Evolutionary conservation across 1,139 yeast species (phyloP).

Genomic region (Blastobotrys ciferrii): DNA sequence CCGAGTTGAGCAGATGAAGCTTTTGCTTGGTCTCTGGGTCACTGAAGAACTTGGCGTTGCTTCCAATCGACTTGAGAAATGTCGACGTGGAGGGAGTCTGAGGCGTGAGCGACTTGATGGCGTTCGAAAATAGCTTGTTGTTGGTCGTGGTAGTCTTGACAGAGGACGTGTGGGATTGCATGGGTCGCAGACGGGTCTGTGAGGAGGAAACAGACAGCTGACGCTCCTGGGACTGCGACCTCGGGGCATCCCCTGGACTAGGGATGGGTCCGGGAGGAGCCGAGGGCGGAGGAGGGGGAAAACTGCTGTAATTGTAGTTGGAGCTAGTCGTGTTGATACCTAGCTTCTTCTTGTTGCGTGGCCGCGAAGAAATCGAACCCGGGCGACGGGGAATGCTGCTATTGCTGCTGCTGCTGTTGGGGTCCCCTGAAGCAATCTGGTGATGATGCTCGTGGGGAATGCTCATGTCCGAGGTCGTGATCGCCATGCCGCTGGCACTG

Average conservation of each 20-base stretch:
- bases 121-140: conserved; percentile 5
- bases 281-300: conserved; percentile 3
- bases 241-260: conserved; percentile 4
- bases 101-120: conserved; percentile 7
- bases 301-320: conserved; percentile 5
- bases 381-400: background rate
- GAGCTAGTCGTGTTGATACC: conserved; percentile 18
- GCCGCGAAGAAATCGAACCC: conserved; percentile 11
- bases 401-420: background rate
- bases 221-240: conserved; percentile 1
- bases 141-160: background rate
- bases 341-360: conserved; percentile 23
- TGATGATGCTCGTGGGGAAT: conserved; percentile 1
- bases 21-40: conserved; percentile 27
- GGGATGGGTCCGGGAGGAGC: conserved; percentile 7
- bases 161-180: conserved; percentile 7
- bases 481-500: conserved; percentile 13
- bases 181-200: conserved; percentile 8
- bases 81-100: conserved; percentile 4
- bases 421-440: no score
- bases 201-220: conserved; percentile 6
- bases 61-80: conserved; percentile 7
- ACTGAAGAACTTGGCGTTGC: conserved; percentile 25
- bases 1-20: conserved; percentile 27
- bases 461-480: conserved; percentile 11